A percentile compares a stretch with the other conserved stretches of the same genome.
Conservation (phyloP, 805 yeast species). For the Jamesozyma rosinii region DNA sequence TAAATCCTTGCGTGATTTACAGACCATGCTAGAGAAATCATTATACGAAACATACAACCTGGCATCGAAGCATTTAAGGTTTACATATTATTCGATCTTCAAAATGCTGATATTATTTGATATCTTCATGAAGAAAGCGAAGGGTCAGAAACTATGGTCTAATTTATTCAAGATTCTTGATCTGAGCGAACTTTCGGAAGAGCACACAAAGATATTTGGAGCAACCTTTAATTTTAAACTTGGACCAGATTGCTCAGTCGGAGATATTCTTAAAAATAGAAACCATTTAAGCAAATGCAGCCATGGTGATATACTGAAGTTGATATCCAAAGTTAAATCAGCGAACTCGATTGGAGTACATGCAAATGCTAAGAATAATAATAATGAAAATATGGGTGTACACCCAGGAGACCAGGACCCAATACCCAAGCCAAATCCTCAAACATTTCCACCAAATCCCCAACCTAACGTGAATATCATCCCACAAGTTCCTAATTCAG, state of each 20-base stretch:
- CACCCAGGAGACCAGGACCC: background rate
- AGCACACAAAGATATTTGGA: conserved; percentile 15
- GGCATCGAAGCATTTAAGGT: conserved; percentile 22
- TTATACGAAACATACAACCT: conserved; percentile 16
- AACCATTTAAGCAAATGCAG: conserved; percentile 11
- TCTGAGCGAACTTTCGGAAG: conserved; percentile 11
- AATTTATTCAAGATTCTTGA: conserved; percentile 11
- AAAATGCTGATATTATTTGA: conserved; percentile 26
- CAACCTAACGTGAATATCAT: background rate
- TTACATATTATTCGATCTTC: conserved; percentile 26
- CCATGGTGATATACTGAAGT: conserved; percentile 5
- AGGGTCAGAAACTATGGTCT: conserved; percentile 18
- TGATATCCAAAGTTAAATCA: background rate
- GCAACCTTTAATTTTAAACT: conserved; percentile 19
- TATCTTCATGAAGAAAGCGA: conserved; percentile 17
- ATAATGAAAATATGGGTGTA: too few species aligned
- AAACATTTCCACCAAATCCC: background rate
- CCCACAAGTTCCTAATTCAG: background rate
- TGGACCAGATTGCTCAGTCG: conserved; percentile 9
- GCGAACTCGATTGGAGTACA: background rate
- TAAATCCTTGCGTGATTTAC: conserved; percentile 12
- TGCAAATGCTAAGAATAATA: background rate
- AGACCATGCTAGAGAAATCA: conserved; percentile 13
- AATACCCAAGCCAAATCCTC: background rate
- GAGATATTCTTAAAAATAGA: conserved; percentile 13